Evolutionary conservation across 257 asterid genomes (phyloP).

Genomic region (Handroanthus guayacan): DNA sequence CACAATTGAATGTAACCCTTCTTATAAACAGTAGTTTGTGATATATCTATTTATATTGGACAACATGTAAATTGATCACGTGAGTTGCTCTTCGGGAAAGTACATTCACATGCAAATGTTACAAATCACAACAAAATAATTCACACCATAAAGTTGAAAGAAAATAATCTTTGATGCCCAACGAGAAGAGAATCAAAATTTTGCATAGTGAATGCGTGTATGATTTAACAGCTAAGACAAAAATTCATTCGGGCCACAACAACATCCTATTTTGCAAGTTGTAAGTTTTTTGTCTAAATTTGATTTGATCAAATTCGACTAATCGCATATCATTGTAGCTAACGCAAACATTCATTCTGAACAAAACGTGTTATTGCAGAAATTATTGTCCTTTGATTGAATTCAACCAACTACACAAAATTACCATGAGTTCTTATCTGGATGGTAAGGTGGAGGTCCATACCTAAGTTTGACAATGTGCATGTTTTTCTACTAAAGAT

Average conservation of each 20-base stretch:
- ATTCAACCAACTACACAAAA: background rate
- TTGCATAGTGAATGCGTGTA: conserved; percentile 19
- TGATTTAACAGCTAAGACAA: conserved; percentile 31
- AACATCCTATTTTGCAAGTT: background rate
- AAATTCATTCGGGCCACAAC: conserved; percentile 1
- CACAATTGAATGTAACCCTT: conserved; percentile 34
- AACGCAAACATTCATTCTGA: no score
- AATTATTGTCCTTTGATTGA: background rate
- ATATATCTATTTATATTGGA: conserved; percentile 23
- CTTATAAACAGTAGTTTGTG: background rate
- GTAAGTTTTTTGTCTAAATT: background rate
- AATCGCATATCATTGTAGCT: no score
- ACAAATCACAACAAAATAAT: conserved; percentile 49
- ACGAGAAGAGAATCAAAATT: conserved; percentile 13
- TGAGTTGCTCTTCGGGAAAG: conserved; percentile 60
- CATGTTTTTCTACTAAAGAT: no score
- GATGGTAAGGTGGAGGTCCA: no score
- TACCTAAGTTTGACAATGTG: no score
- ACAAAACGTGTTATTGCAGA: no score
- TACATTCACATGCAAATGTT: conserved; percentile 74
- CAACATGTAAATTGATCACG: conserved; percentile 52
- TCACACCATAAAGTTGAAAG: conserved; percentile 49
- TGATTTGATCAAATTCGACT: background rate
- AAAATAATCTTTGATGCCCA: conserved; percentile 23
- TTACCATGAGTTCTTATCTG: no score